A percentile compares a stretch with the other conserved stretches of the same genome.
Evolutionary conservation across 345 rosid species (phyloP).

Genomic region (Orychophragmus violaceus): DNA sequence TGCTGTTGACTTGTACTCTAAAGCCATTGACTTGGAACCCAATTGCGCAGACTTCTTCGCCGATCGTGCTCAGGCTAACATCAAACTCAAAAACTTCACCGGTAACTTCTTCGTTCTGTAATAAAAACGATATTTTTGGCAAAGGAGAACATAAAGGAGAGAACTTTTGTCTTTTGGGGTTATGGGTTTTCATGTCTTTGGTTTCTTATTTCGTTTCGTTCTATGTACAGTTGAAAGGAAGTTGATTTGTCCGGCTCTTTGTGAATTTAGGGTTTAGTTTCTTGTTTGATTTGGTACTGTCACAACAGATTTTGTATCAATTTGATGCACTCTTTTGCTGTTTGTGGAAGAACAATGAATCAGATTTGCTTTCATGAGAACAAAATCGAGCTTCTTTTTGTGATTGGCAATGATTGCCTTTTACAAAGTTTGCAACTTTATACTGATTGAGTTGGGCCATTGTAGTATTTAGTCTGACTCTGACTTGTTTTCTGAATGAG

Average conservation of each 20-base stretch:
- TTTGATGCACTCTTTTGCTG: neutral
- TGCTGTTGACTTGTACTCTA: conserved; percentile 68
- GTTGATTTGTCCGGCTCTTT: neutral
- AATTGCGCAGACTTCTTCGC: conserved; percentile 59
- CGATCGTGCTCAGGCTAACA: conserved; percentile 89
- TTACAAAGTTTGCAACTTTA: neutral
- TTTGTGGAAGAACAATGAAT: neutral
- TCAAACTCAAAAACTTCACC: conserved; percentile 63
- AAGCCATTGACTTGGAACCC: conserved; percentile 68
- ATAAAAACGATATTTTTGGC: neutral
- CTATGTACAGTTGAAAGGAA: neutral
- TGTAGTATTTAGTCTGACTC: neutral
- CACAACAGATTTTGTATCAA: neutral
- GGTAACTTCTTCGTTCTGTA: conserved; percentile 35
- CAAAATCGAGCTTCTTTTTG: neutral
- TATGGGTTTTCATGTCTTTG: neutral
- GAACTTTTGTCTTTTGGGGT: neutral
- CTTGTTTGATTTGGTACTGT: neutral
- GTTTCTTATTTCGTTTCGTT: neutral
- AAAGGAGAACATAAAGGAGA: neutral
- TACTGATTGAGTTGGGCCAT: neutral
- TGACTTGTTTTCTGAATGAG: conserved; percentile 9
- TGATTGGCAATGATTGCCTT: neutral
- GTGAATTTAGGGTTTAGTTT: neutral
- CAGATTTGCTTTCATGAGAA: neutral